Conservation (phyloP, 2,329 filamentous ascomycete genomes). For the Penicillium concentricum region DNA sequence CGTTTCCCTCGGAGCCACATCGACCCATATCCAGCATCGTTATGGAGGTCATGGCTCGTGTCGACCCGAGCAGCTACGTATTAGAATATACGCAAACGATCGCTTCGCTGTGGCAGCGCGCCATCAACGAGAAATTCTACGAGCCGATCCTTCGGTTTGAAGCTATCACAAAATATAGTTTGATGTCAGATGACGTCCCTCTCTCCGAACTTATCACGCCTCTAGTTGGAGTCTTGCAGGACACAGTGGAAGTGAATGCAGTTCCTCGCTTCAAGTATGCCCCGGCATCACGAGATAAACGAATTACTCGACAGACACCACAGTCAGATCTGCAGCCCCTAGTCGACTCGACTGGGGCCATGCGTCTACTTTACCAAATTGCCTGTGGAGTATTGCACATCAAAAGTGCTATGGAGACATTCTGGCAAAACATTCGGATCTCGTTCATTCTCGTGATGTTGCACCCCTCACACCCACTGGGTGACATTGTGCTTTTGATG, state of each 20-base stretch:
- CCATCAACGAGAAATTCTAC: constrained; percentile 55
- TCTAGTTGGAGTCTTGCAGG: constrained; percentile 43
- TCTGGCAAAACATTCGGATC: constrained; percentile 59
- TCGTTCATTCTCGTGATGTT: constrained; percentile 61
- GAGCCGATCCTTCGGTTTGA: constrained; percentile 44
- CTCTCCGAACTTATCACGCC: constrained; percentile 38
- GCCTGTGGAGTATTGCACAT: constrained; percentile 48
- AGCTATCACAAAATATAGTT: constrained; percentile 41
- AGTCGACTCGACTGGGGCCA: constrained; percentile 55
- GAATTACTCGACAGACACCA: constrained; percentile 41
- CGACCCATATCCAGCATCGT: constrained; percentile 55
- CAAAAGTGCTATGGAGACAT: constrained; percentile 43
- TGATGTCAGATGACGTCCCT: constrained; percentile 39
- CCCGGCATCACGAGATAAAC: constrained; percentile 42
- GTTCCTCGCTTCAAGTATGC: constrained; percentile 51
- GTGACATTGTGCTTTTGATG: constrained; percentile 56
- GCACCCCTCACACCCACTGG: constrained; percentile 56
- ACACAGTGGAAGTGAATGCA: constrained; percentile 55
- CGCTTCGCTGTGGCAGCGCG: constrained; percentile 56
- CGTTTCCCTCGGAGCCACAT: constrained; percentile 53
- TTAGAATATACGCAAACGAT: constrained; percentile 52
- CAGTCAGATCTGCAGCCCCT: constrained; percentile 45
- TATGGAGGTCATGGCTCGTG: constrained; percentile 50
- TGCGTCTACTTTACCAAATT: constrained; percentile 55
- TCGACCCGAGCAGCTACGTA: constrained; percentile 47